Base-by-base conservation (phyloP, 2,329 filamentous ascomycete species). In the Penicillium digitatum region DNA sequence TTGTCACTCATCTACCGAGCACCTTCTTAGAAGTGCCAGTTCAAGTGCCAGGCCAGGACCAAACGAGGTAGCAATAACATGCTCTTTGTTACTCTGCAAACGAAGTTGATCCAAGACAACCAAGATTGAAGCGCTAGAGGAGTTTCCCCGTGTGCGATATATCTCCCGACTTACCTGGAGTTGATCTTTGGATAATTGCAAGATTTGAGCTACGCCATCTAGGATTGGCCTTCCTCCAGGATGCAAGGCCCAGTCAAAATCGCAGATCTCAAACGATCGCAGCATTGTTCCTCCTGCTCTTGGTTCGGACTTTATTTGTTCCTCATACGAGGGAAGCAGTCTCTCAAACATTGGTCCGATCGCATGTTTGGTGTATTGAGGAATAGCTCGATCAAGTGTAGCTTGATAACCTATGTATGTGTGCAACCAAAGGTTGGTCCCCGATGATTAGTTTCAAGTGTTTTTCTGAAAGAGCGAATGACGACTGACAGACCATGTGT, bases 231-330 rank as follows among this genome's bases (percentile, higher is more conserved):
- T 18, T 14, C 48, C 48, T 3, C 48, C 48, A 6, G 48, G 48
- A 27, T 51, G 48, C 22, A 51, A 29, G 11, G 48, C 48, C 48
- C 48, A 51, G 16, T 51, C 48, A 8, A 51, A 51, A 26, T 51
- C 39, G 18, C 8, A 2, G 6, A 43, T 11, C 2, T 22, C 48
- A 16, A 51, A 16, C 20, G 38, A 5, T 16, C 5, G 35, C 3
- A 7, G 16, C 4, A 44, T 2, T 29, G 43, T 2, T 16, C 22
- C 22, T 6, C 5, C n/a, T 11, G 8, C 5, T 27, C 22, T 27
- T n/a, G 10, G 11, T 2, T n/a, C 20, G 12, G 11, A 27, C 16
- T 10, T 16, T 2, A 35, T 4, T 20, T 43, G 20, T 7, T 35
- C 22, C 29, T 43, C n/a, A 20, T 51, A 51, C 2, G 22, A 43